Percentiles rank a stretch among this genome's conserved stretches.
These are phyloP conservation scores for Thermomyces lanuginosus DNA, from an alignment of 2,329 filamentous ascomycete genomes.

Conservation along the genomic window DNA sequence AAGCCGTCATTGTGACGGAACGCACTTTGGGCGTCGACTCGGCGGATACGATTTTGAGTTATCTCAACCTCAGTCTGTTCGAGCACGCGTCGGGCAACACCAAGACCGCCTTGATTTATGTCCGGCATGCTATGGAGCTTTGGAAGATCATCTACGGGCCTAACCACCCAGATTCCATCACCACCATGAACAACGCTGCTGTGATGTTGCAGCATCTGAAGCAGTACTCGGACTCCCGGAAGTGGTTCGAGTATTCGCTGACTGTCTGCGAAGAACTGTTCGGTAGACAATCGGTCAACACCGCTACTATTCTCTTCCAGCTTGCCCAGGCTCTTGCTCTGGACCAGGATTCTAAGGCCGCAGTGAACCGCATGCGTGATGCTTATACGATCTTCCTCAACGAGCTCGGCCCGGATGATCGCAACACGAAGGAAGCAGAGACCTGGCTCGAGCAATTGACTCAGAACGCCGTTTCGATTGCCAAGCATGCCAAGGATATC, in stretches of 20 bases:
- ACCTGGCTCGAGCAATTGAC: slow-evolving; percentile 93
- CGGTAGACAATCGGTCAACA: slow-evolving; percentile 78
- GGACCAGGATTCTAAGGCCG: slow-evolving; percentile 86
- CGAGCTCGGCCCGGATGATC: slow-evolving; percentile 74
- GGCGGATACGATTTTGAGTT: slow-evolving; percentile 82
- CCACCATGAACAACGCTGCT: slow-evolving; percentile 94
- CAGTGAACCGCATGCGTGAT: slow-evolving; percentile 86
- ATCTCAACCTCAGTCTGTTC: slow-evolving; percentile 88
- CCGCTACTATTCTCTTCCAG: slow-evolving; percentile 91
- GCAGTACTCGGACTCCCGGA: slow-evolving; percentile 80
- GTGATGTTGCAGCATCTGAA: slow-evolving; percentile 97
- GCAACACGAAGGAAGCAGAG: slow-evolving; percentile 96
- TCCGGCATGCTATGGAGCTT: slow-evolving; percentile 80
- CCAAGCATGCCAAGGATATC: slow-evolving; percentile 80
- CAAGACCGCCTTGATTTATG: slow-evolving; percentile 68
- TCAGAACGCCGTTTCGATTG: slow-evolving; percentile 84
- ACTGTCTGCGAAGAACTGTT: slow-evolving; percentile 78
- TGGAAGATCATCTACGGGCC: slow-evolving; percentile 96
- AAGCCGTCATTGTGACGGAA: slow-evolving; percentile 91
- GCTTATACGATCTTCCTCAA: slow-evolving; percentile 89
- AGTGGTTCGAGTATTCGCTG: slow-evolving; percentile 93
- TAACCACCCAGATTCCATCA: slow-evolving; percentile 92
- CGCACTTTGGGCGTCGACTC: slow-evolving; percentile 87
- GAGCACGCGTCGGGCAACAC: slow-evolving; percentile 87
- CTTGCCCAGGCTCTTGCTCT: slow-evolving; percentile 86